Evolutionary conservation across 2,329 filamentous ascomycete species (phyloP).

Genomic region (Hymenoscyphus scutula): DNA sequence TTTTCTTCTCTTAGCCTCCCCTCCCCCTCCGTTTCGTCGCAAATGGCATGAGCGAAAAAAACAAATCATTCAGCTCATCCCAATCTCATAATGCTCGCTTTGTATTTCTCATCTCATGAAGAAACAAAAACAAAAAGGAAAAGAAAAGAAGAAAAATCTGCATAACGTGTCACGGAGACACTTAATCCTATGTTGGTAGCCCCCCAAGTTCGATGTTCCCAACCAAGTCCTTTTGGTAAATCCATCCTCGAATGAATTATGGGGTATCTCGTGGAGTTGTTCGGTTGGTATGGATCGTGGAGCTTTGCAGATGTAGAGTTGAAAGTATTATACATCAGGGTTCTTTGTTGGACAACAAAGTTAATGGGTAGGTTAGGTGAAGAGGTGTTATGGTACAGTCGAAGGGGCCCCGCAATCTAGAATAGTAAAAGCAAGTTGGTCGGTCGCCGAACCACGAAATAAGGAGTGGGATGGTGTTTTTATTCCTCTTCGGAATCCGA

Average conservation of each 20-base stretch:
- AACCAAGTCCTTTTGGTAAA: neutral
- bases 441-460: neutral
- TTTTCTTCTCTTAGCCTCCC: neutral
- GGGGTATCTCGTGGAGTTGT: neutral
- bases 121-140: slow-evolving; percentile 6
- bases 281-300: neutral
- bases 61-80: slow-evolving; percentile 5
- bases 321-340: slow-evolving; percentile 13
- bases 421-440: neutral
- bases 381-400: slow-evolving; percentile 12
- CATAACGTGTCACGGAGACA: neutral
- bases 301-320: slow-evolving; percentile 4
- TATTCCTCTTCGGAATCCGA: slow-evolving; percentile 50
- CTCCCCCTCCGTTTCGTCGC: neutral
- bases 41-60: slow-evolving; percentile 7
- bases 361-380: neutral
- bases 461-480: slow-evolving; percentile 6
- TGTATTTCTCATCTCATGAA: slow-evolving; percentile 11
- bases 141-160: slow-evolving; percentile 3
- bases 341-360: slow-evolving; percentile 4
- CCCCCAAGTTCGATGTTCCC: neutral
- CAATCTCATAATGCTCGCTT: slow-evolving; percentile 12
- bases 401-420: neutral
- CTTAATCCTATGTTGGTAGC: neutral
- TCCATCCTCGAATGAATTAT: neutral